A percentile compares a stretch with the other conserved stretches of the same genome.
Evolutionary conservation across 495 filamentous ascomycete genomes (phyloP).

Genomic region (Articulospora tetracladia): DNA sequence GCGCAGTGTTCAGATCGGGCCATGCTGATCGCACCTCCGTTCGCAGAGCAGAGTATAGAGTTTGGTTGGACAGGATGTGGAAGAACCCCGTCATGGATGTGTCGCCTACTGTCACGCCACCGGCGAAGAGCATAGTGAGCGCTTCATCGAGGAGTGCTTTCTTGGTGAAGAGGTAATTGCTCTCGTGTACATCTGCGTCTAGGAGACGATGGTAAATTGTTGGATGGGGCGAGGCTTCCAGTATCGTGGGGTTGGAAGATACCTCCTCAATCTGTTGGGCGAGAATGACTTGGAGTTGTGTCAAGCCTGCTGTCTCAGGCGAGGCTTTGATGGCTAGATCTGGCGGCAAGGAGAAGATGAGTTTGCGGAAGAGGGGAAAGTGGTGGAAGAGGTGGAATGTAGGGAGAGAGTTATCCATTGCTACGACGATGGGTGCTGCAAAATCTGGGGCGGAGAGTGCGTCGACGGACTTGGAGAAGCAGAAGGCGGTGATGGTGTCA

Average conservation of each 20-base stretch:
- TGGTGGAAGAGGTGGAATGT: slow-evolving; percentile 35
- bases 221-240: slow-evolving; percentile 28
- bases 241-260: slow-evolving; percentile 10
- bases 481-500: slow-evolving; percentile 37
- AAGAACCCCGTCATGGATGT: slow-evolving; percentile 32
- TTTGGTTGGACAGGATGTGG: slow-evolving; percentile 29
- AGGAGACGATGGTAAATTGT: slow-evolving; percentile 36
- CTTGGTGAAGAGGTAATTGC: neutral
- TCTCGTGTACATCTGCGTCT: slow-evolving; percentile 24
- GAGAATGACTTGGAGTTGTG: slow-evolving; percentile 12
- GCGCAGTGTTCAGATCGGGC: slow-evolving; percentile 21
- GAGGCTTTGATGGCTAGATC: slow-evolving; percentile 19
- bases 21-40: slow-evolving; percentile 29
- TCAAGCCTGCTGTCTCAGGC: slow-evolving; percentile 15
- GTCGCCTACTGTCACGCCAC: slow-evolving; percentile 35
- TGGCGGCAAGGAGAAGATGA: slow-evolving; percentile 30
- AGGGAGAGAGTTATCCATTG: slow-evolving; percentile 12
- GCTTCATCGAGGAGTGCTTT: slow-evolving; percentile 33
- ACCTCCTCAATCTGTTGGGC: slow-evolving; percentile 11
- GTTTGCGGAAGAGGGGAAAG: slow-evolving; percentile 25
- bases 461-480: slow-evolving; percentile 31
- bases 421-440: slow-evolving; percentile 9
- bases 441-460: slow-evolving; percentile 31
- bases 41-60: slow-evolving; percentile 24
- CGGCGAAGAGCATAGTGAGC: slow-evolving; percentile 35